Conservation (phyloP, 352 stramenopile species). For the Phytophthora melonis region DNA sequence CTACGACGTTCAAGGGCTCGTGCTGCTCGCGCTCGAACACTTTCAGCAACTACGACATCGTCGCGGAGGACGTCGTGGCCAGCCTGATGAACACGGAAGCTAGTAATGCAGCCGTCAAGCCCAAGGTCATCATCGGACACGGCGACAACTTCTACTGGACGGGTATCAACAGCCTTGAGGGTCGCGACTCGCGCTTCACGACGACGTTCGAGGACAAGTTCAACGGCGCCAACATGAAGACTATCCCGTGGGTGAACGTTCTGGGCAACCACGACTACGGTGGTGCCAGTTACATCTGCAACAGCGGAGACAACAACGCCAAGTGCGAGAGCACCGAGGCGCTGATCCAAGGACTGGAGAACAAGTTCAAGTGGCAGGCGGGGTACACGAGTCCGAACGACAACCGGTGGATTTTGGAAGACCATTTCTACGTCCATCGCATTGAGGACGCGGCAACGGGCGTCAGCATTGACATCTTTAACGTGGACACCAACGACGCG, state of each 20-base stretch:
- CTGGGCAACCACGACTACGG: conserved; percentile 29
- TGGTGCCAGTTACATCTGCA: conserved; percentile 28
- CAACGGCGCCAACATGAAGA: conserved; percentile 12
- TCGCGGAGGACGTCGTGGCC: conserved; percentile 24
- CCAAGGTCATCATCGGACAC: conserved; percentile 27
- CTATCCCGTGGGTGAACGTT: conserved; percentile 25
- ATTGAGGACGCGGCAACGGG: not conserved
- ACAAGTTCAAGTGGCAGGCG: conserved; percentile 26
- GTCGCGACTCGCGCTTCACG: conserved; percentile 16
- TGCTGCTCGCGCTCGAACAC: conserved; percentile 20
- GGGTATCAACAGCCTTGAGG: conserved; percentile 22
- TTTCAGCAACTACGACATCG: conserved; percentile 29
- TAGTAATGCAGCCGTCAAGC: conserved; percentile 14
- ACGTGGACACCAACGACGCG: not conserved
- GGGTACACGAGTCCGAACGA: conserved; percentile 5
- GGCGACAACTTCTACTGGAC: conserved; percentile 32
- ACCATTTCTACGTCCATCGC: conserved; percentile 5
- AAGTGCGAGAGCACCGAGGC: conserved; percentile 12
- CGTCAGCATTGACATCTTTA: not conserved
- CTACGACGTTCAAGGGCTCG: conserved; percentile 19
- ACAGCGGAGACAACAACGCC: conserved; percentile 16
- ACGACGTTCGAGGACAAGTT: conserved; percentile 32
- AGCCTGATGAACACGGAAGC: conserved; percentile 31
- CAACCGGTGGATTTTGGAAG: not conserved
- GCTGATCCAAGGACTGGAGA: conserved; percentile 19